Evolutionary conservation across 129 eudicot genomes (phyloP).

Genomic region (Glebionis coronaria): DNA sequence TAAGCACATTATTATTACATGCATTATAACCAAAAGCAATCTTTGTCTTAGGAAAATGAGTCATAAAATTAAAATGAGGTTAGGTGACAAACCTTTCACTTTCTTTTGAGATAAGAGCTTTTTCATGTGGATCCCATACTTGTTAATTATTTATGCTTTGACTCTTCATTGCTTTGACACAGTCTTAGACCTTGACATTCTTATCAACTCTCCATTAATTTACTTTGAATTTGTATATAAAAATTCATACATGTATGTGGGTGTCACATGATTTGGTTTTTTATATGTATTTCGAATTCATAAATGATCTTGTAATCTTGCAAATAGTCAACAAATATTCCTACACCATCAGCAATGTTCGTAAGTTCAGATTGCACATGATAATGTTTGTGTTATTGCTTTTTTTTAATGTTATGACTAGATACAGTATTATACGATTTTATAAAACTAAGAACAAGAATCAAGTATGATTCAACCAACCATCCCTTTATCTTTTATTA

Average conservation of each 20-base stretch:
- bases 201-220: slow-evolving; percentile 26
- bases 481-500: too few relatives aligned
- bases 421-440: too few relatives aligned
- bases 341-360: slow-evolving; percentile 25
- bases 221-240: slow-evolving; percentile 8
- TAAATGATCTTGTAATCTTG: slow-evolving; percentile 27
- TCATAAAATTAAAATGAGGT: slow-evolving; percentile 7
- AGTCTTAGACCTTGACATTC: slow-evolving; percentile 40
- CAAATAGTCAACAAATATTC: slow-evolving; percentile 38
- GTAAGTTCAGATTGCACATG: slow-evolving; percentile 13
- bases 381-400: not conserved
- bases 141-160: slow-evolving; percentile 26
- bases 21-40: too few relatives aligned
- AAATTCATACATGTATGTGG: slow-evolving; percentile 26
- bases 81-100: slow-evolving; percentile 26
- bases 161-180: slow-evolving; percentile 32
- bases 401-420: not conserved
- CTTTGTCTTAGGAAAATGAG: too few relatives aligned
- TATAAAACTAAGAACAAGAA: too few relatives aligned
- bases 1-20: too few relatives aligned
- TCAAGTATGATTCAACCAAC: too few relatives aligned
- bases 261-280: slow-evolving; percentile 36
- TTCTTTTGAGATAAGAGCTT: slow-evolving; percentile 26
- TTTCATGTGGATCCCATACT: slow-evolving; percentile 31
- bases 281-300: slow-evolving; percentile 17